phyloP scores from a whole-genome alignment of 192 early-diverging fungal species.

The Backusella tuberculispora region DNA sequence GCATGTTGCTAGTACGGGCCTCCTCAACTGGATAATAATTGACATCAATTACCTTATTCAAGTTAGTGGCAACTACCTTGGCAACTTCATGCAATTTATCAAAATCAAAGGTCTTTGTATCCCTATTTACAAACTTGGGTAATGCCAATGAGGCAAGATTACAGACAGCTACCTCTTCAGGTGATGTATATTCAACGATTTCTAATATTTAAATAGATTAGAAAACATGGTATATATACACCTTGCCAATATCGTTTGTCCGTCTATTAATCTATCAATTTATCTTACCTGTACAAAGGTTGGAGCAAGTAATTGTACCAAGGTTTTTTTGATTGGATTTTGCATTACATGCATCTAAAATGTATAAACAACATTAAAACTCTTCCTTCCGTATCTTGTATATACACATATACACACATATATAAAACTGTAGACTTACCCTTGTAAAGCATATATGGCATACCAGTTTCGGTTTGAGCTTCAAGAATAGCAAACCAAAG shows the following conservation, averaged over 20 bases:
- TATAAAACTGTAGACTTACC: constrained; percentile 33
- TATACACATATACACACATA: not conserved
- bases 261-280: not conserved
- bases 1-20: constrained; percentile 86
- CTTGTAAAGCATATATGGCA: constrained; percentile 98
- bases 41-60: constrained; percentile 97
- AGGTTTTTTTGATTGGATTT: constrained; percentile 99
- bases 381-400: not conserved
- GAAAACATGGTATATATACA: not conserved
- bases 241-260: no score
- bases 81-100: constrained; percentile 80
- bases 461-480: constrained; percentile 96
- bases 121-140: constrained; percentile 80
- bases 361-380: not conserved
- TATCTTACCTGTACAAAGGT: constrained; percentile 79
- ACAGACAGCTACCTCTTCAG: constrained; percentile 97
- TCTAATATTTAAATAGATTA: constrained; percentile 46
- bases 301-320: constrained; percentile 96
- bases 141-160: constrained; percentile 94
- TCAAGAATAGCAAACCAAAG: constrained; percentile 96
- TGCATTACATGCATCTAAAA: constrained; percentile 88
- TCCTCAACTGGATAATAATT: constrained; percentile 95
- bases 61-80: constrained; percentile 86
- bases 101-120: constrained; percentile 74
- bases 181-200: constrained; percentile 92